Percentiles rank a stretch among this genome's conserved stretches.
Conservation (phyloP, 2,329 filamentous ascomycete genomes). For the Magnaporthiopsis incrustans region DNA sequence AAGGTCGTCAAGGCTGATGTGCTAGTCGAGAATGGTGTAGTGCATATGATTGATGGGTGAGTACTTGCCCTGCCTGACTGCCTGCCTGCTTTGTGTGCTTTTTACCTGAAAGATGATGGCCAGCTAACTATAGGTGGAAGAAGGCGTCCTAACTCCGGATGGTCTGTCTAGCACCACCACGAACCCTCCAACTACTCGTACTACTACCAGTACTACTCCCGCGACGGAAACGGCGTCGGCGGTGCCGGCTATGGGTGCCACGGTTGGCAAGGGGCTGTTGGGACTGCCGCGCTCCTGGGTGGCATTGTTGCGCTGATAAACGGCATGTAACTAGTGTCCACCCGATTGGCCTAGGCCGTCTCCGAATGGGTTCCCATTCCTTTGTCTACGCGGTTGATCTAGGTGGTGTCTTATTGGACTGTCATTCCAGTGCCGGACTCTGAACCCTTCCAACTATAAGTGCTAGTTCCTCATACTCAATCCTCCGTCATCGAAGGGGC, state of each 20-base stretch:
- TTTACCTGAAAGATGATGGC: background rate
- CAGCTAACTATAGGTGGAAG: background rate
- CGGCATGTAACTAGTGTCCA: no score
- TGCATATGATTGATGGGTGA: conserved; percentile 44
- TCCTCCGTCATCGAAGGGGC: no score
- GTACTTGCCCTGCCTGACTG: background rate
- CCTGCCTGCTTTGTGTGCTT: background rate
- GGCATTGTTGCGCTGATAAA: background rate
- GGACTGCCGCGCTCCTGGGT: background rate
- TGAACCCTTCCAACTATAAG: no score
- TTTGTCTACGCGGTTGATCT: no score
- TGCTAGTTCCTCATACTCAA: no score
- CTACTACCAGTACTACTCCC: no score
- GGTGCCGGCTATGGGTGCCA: background rate
- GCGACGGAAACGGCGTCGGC: background rate
- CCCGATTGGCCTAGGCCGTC: no score
- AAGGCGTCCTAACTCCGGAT: background rate
- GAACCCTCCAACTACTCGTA: background rate
- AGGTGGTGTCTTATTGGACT: no score
- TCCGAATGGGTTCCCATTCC: no score
- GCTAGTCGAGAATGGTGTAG: conserved; percentile 47
- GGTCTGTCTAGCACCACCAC: background rate
- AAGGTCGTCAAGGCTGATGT: conserved; percentile 44
- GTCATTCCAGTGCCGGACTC: no score
- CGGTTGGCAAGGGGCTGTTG: background rate